phyloP scores from a whole-genome alignment of 306 rosid species.

The Fragaria nilgerrensis region DNA sequence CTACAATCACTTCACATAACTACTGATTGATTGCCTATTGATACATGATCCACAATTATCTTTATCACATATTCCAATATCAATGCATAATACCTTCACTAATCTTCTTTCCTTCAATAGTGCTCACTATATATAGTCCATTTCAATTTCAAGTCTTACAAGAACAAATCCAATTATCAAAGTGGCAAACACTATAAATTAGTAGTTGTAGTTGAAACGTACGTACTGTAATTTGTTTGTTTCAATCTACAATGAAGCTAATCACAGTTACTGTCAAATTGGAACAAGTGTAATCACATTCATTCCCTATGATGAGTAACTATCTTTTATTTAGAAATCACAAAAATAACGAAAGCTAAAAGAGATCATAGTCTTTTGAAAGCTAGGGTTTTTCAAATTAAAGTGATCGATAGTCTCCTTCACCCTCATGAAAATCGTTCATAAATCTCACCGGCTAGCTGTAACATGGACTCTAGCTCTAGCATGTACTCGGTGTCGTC shows the following conservation, averaged over 20 bases:
- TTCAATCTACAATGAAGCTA: neutral
- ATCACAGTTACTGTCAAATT: neutral
- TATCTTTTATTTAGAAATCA: neutral
- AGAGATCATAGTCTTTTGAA: no score
- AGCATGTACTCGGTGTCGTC: neutral
- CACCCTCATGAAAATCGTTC: neutral
- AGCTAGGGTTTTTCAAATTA: neutral
- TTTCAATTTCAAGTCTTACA: neutral
- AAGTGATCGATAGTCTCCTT: neutral
- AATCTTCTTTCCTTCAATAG: no score
- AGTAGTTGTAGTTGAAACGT: neutral
- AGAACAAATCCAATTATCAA: neutral
- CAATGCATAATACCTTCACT: no score
- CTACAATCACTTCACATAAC: no score
- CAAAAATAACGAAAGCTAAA: neutral
- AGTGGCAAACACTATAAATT: neutral
- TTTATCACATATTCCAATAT: no score
- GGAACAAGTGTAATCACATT: neutral
- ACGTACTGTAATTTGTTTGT: neutral
- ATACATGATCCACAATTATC: no score
- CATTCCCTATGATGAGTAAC: neutral
- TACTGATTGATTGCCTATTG: no score
- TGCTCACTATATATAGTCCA: no score
- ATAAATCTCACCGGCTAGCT: neutral
- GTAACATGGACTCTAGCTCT: neutral